Evolutionary conservation across 352 stramenopile species (phyloP).

Genomic region (Phytophthora nicotianae): DNA sequence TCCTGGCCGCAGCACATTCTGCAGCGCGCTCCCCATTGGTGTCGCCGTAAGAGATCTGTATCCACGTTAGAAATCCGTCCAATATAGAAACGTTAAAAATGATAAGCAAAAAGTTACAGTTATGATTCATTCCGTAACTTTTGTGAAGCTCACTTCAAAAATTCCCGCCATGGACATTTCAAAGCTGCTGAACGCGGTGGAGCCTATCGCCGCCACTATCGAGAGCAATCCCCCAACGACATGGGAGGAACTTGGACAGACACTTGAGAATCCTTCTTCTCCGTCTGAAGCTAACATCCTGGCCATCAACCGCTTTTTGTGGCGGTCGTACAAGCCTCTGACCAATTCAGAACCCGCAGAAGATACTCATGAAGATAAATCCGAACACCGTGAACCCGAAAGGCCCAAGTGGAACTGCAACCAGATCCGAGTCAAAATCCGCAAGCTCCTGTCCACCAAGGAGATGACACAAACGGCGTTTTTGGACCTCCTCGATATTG

Average conservation of each 20-base stretch:
- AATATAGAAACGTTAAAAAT: background rate
- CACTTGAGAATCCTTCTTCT: background rate
- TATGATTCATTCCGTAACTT: too few relatives aligned
- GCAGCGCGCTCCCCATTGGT: conserved; percentile 34
- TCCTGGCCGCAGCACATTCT: conserved; percentile 63
- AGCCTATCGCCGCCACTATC: background rate
- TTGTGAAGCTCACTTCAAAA: background rate
- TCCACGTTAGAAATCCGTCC: background rate
- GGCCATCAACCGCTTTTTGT: background rate
- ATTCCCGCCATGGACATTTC: conserved; percentile 13
- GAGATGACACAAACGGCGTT: conserved; percentile 54
- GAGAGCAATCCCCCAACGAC: background rate
- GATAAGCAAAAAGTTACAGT: background rate
- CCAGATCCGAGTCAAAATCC: conserved; percentile 41
- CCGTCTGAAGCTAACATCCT: background rate
- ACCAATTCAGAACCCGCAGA: background rate
- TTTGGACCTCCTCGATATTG: conserved; percentile 36
- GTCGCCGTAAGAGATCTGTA: background rate
- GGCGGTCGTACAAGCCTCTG: background rate
- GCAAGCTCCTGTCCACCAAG: conserved; percentile 44
- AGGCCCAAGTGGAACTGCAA: conserved; percentile 38
- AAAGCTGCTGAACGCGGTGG: conserved; percentile 5
- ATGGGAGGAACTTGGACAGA: background rate
- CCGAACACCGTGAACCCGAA: background rate
- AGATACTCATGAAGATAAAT: background rate